Evolutionary conservation across 129 eudicot species (phyloP).

Genomic region (Chrysanthemum makinoi): DNA sequence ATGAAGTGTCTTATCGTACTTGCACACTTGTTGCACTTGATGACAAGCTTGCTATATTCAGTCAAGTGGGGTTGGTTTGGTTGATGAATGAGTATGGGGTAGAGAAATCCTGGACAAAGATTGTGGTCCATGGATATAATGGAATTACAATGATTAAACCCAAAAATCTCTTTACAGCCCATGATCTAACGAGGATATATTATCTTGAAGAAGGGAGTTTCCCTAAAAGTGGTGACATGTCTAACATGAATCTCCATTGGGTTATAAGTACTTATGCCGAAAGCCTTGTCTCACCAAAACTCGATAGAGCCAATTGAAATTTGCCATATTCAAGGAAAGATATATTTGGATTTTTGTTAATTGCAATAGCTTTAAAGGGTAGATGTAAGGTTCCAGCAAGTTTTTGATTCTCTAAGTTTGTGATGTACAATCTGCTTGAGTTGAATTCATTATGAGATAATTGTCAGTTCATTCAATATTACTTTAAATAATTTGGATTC

Average conservation of each 20-base stretch:
- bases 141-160: background rate
- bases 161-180: background rate
- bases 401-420: no score
- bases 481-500: no score
- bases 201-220: background rate
- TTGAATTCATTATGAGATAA: no score
- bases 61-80: background rate
- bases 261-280: background rate
- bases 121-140: background rate
- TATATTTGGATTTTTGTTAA: no score
- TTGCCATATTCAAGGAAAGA: background rate
- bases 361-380: background rate
- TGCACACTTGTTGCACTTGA: background rate
- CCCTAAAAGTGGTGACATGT: background rate
- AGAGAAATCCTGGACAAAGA: background rate
- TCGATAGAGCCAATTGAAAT: background rate
- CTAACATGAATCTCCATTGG: background rate
- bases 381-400: no score
- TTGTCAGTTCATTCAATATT: no score
- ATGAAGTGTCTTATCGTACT: background rate
- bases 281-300: background rate
- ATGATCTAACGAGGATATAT: background rate
- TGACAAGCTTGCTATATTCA: background rate
- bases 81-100: conserved; percentile 5
- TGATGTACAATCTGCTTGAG: no score